phyloP scores from a whole-genome alignment of 164 flowering plant species.

The Nelumbo lutea region DNA sequence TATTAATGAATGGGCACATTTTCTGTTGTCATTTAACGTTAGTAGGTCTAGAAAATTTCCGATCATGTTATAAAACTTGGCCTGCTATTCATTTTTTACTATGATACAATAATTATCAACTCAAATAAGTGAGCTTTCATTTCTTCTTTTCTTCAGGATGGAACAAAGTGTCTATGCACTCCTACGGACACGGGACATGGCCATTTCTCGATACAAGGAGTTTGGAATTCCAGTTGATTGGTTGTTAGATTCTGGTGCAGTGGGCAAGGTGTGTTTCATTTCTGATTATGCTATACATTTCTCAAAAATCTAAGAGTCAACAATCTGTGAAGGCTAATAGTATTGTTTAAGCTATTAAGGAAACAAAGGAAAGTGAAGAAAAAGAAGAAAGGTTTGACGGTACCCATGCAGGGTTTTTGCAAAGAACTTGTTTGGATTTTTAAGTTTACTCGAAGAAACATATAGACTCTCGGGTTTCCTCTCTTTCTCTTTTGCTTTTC shows the following conservation, averaged over 20 bases:
- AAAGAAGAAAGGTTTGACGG: too few relatives aligned
- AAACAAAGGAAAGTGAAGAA: too few relatives aligned
- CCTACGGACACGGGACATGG: constrained; percentile 68
- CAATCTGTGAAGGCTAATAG: too few relatives aligned
- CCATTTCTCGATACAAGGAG: constrained; percentile 55
- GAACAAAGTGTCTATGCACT: constrained; percentile 73
- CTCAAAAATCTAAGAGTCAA: too few relatives aligned
- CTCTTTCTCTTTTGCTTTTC: background rate
- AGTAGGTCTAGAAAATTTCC: background rate
- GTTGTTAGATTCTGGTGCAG: constrained; percentile 60
- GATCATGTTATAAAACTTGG: too few relatives aligned
- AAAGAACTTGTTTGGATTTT: too few relatives aligned
- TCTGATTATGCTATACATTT: background rate
- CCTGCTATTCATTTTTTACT: too few relatives aligned
- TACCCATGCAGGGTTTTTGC: too few relatives aligned
- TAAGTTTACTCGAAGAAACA: too few relatives aligned
- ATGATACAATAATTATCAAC: background rate
- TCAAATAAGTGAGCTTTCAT: background rate
- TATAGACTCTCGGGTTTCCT: too few relatives aligned
- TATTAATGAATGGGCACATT: constrained; percentile 2
- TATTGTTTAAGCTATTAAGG: too few relatives aligned
- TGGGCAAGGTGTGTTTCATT: constrained; percentile 53
- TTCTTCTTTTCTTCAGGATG: constrained; percentile 31
- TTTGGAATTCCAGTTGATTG: constrained; percentile 72
- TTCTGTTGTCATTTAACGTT: background rate